Percentiles rank a stretch among this genome's conserved stretches.
Conservation (phyloP, 2,329 filamentous ascomycete species). For the Teratosphaeria gauchensis region DNA sequence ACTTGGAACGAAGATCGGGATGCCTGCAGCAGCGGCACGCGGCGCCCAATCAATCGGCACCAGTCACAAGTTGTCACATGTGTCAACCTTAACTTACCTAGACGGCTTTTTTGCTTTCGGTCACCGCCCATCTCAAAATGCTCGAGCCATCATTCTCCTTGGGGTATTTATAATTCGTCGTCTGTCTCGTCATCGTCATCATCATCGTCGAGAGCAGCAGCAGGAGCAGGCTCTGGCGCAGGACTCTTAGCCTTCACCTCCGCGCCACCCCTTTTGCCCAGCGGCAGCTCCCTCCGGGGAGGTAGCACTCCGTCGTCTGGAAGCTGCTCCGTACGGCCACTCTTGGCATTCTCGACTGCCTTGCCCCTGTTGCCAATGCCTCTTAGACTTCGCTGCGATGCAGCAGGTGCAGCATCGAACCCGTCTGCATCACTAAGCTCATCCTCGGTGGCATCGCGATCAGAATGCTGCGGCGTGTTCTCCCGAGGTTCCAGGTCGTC, state of each 20-base stretch:
- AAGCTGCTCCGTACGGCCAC: conserved; percentile 5
- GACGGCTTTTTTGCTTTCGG: background rate
- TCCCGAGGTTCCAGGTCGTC: conserved; percentile 21
- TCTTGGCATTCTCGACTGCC: background rate
- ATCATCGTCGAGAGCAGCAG: background rate
- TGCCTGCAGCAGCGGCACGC: background rate
- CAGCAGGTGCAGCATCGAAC: background rate
- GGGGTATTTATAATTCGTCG: conserved; percentile 1
- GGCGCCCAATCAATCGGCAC: background rate
- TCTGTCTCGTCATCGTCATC: conserved; percentile 6
- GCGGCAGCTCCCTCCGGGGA: conserved; percentile 14
- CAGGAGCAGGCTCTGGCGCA: background rate
- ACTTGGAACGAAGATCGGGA: background rate
- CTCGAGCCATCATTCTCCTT: no score
- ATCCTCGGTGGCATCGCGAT: conserved; percentile 15
- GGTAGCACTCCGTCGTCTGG: conserved; percentile 8
- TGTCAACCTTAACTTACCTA: background rate
- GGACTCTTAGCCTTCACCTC: background rate
- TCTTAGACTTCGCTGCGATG: background rate
- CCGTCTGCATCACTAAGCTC: conserved; percentile 15
- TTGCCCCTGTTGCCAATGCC: conserved; percentile 1
- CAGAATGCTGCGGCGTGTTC: conserved; percentile 14
- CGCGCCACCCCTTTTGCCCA: conserved; percentile 6
- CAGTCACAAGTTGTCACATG: background rate
- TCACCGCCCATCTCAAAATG: background rate